A percentile compares a stretch with the other conserved stretches of the same genome.
Evolutionary conservation across 768 basidiomycete species (phyloP).

Genomic region (Lanmaoa rubissima): DNA sequence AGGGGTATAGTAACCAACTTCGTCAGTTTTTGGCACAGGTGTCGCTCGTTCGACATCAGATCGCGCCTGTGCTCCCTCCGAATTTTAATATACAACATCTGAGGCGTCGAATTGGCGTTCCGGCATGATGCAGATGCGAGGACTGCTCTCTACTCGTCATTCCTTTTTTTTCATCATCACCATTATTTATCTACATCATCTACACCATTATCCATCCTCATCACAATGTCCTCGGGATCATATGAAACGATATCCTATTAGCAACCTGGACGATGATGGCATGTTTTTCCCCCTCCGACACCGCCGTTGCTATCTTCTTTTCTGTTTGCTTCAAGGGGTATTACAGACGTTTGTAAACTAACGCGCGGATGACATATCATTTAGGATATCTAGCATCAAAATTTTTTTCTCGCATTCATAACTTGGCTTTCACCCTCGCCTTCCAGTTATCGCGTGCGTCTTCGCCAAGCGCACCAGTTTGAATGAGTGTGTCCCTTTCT

Average conservation of each 20-base stretch:
- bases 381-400: neutral
- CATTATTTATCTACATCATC: neutral
- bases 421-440: constrained; percentile 22
- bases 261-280: constrained; percentile 13
- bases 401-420: constrained; percentile 6
- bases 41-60: constrained; percentile 31
- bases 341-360: constrained; percentile 9
- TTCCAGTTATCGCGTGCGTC: constrained; percentile 20
- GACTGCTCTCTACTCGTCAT: neutral
- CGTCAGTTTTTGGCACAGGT: constrained; percentile 33
- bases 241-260: constrained; percentile 7
- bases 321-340: neutral
- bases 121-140: constrained; percentile 13
- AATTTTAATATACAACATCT: constrained; percentile 34
- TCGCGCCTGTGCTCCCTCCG: constrained; percentile 30
- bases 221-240: neutral
- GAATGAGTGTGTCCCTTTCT: constrained; percentile 39
- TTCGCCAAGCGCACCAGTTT: constrained; percentile 49
- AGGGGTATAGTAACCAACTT: constrained; percentile 30
- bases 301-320: neutral
- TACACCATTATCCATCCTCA: neutral
- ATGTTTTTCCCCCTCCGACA: neutral
- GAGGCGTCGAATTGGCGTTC: constrained; percentile 27
- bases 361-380: neutral
- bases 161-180: neutral